Base-by-base conservation (phyloP, 1,284 basidiomycete species). In the Singerocomus inundabilis region DNA sequence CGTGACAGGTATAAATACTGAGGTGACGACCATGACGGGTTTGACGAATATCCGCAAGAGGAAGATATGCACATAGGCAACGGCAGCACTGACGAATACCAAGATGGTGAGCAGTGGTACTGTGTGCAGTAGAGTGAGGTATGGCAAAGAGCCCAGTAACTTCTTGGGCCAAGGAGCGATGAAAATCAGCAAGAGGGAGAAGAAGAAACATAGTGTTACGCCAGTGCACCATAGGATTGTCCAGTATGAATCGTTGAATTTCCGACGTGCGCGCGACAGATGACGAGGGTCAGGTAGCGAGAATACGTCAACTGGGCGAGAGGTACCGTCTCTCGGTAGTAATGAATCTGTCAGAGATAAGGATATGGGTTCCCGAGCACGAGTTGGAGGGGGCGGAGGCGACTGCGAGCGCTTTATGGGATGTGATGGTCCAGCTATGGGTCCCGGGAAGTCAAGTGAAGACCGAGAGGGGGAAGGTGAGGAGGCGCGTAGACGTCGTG, bases 51-150 rank as follows among this genome's bases (percentile, higher is more conserved):
- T 77, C 49, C 84, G 81, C 46, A 94, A 70, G 25, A 93, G 75
- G 49, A 86, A 79, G 44, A 94, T 81, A 67, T 94, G 89, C 15
- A 76, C 72, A 59, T 93, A 91, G 3, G 91, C 85, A 38, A 85
- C 76, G 34, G 77, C 64, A 1, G 91, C 84, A 50, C 88, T 85
- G 35, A 85, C 67, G 50, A 91, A 75, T 6, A 88, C 87, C 43
- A 95, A 75, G 50, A 93, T 81, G 26, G 85, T 84, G 52, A 95
- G 78, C 50, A 96, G 73, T 2, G 93, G 93, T 16, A 96, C 79
- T 5, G 91, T 91, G 57, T 91, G 89, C 43, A 95, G 68, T 16
- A 94, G 70, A 3, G 86, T 86, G 39, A 80, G 81, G 65, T 91
- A 93, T 29, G 89, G 85, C 30, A 69, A 69, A 42, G 73, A 74